Base-by-base conservation (phyloP, 176 grass and related monocot genomes). In the Tuctoria greenei region DNA sequence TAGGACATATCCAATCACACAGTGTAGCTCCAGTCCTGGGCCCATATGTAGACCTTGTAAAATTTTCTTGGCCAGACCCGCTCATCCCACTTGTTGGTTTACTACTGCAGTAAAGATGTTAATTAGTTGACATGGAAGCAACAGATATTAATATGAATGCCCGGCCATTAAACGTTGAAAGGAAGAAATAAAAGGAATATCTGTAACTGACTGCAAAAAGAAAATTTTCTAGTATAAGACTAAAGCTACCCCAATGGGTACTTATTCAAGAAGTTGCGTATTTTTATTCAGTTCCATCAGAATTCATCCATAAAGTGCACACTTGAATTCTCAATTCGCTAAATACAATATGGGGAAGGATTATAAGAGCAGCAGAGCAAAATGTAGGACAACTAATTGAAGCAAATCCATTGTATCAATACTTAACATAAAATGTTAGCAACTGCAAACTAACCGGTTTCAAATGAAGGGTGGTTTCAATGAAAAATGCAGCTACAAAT, bases 1-100 rank as follows among this genome's bases (percentile, higher is more conserved):
- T 88, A 25, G 70, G 83, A 81, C 96, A 99, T 70, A 95, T 90
- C 96, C 96, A 99, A 69, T 99, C 96, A 90, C 89, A 92, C 63
- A 85, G 92, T 52, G 87, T 67, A 55, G 82, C 80, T 74, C 72
- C 47, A 72, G 43, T 87, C 82, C 81, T 92, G 34, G 83, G 79
- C 71, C 95, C 89, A 90, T 88, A 86, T 4, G 69, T 61, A 68
- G 83, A 73, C 77, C 77, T 88, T 62, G 69, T 68, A 72, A 84
- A 57, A 69, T 66, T 84, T 71, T 99, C 90, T 68, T 92, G 83
- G 80, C 68, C 78, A 82, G 85, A 66, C 11, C 75, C 86, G 58
- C 74, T 77, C 39, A 63, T 65, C 44, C 73, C 87, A 87, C 88
- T 75, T 83, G 96, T 88, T 87, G 89, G 89, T 79, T 92, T 99